These are phyloP conservation scores for Chloropicon primus DNA, from an alignment of 139 green algal species.

Conservation along the genomic window DNA sequence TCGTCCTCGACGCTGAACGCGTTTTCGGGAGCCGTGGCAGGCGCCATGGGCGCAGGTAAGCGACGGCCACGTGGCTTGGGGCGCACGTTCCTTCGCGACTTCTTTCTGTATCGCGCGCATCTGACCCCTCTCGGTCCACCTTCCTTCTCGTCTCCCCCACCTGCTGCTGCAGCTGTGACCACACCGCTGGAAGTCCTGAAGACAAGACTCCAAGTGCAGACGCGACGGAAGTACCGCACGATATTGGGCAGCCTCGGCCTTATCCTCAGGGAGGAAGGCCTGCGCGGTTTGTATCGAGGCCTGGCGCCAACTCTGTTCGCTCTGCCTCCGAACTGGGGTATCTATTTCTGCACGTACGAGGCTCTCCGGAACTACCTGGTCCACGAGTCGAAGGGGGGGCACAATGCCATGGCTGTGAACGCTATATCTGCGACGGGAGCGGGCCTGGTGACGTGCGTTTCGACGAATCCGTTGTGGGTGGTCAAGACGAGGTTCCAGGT, in stretches of 20 bases:
- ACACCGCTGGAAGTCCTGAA: not conserved
- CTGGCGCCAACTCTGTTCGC: constrained; percentile 84
- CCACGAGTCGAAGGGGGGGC: not conserved
- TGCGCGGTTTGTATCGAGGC: constrained; percentile 73
- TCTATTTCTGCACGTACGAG: constrained; percentile 60
- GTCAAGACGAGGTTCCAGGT: constrained; percentile 91
- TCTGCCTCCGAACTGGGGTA: constrained; percentile 94
- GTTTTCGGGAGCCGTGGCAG: not conserved
- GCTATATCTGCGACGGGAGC: constrained; percentile 21
- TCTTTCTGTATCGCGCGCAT: too few species aligned
- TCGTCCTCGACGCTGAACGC: not conserved
- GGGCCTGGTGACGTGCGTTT: constrained; percentile 64
- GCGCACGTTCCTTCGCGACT: too few species aligned
- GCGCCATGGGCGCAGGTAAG: not conserved
- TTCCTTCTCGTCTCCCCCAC: not conserved
- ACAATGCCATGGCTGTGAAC: not conserved
- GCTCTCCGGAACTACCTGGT: not conserved
- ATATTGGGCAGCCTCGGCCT: constrained; percentile 44
- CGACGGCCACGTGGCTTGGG: too few species aligned
- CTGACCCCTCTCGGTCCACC: not conserved
- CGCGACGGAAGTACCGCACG: not conserved
- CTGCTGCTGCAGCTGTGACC: not conserved
- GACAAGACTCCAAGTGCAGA: not conserved
- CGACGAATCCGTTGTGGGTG: constrained; percentile 94
- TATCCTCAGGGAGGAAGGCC: constrained; percentile 71